A percentile compares a stretch with the other conserved stretches of the same genome.
Conservation (phyloP, 2,329 filamentous ascomycete species). For the Chlorencoelia australis region DNA sequence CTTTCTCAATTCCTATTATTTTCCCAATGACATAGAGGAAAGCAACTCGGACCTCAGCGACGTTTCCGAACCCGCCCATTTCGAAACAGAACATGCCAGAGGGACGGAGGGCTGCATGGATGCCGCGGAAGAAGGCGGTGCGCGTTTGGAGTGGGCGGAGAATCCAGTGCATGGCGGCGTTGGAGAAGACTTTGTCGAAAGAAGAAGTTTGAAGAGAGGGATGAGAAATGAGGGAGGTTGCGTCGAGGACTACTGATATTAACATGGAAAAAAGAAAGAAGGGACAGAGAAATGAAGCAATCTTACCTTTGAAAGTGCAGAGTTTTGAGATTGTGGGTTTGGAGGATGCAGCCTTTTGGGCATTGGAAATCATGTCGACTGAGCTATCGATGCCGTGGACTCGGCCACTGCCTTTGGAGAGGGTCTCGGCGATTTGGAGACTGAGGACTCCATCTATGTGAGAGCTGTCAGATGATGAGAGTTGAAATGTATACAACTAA, state of each 20-base stretch:
- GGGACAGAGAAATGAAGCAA: background rate
- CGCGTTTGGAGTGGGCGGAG: constrained; percentile 36
- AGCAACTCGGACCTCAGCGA: constrained; percentile 50
- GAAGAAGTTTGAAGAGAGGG: constrained; percentile 28
- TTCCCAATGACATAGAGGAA: constrained; percentile 41
- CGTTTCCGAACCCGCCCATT: constrained; percentile 62
- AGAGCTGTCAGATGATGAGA: too few relatives aligned
- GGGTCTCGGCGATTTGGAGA: constrained; percentile 38
- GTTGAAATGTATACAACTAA: too few relatives aligned
- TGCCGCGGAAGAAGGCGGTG: constrained; percentile 40
- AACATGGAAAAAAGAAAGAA: background rate
- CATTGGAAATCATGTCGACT: constrained; percentile 45
- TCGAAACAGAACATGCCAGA: constrained; percentile 55
- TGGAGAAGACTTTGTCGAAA: constrained; percentile 51
- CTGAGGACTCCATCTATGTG: constrained; percentile 51
- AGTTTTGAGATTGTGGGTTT: constrained; percentile 8
- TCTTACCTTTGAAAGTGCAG: constrained; percentile 21
- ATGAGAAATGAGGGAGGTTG: constrained; percentile 30
- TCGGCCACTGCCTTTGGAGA: constrained; percentile 36
- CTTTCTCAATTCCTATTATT: constrained; percentile 39
- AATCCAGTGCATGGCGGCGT: constrained; percentile 56
- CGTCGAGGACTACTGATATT: constrained; percentile 34
- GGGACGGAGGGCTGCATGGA: constrained; percentile 41
- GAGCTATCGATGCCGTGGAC: constrained; percentile 52
- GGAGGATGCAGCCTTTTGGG: constrained; percentile 30